Evolutionary conservation across 352 stramenopile species (phyloP), one percentile per base, ranked within the genome.

Genomic region (Globisporangium mamillatum): DNA sequence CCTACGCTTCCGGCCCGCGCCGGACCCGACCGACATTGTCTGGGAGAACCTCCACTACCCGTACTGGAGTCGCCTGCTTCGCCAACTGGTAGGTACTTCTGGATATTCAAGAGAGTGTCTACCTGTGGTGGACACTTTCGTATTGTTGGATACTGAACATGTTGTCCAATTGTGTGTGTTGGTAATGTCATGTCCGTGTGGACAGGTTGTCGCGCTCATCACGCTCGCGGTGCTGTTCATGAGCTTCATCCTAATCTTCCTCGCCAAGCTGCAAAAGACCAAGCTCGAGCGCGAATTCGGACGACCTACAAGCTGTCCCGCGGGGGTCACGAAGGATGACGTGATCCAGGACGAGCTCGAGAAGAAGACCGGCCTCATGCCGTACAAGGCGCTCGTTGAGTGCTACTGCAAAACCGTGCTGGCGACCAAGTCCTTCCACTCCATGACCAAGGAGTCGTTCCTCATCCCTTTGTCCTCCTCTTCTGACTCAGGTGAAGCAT

Each of bases 31-130:
- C 9, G 87, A 95, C 60, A 91, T 95, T 36, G 84, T 93, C 32
- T 95, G 87, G 87, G 85, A 92, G 70, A 93, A 95, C 66, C 69
- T 95, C 6, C 85, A 93, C 60, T 73, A 92, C 48, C 64, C 87
- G 14, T 88, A 80, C 70, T 60, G 81, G 32, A 80, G 86, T 41
- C 81, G 87, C 4, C 12, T 89, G 27, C 68, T 91, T 9, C 83
- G 87, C n/a, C 81, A 92, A 73, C 12, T 86, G 52, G 83, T 91
- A 71, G 16, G 78, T 46, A 36, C 14, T 41, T 16, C 36, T 20
- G 10, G 3, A 7, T 59, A 71, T 1, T 32, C 36, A 29, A 9
- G 4, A 46, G 18, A 27, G 14, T 55, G 22, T 12, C 56, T 34
- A 48, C 20, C n/a, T 46, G 8, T 18, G 20, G 18, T 46, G 29